These are phyloP conservation scores for Penicillium sp. DNA, from an alignment of 2,329 filamentous ascomycete species.

Conservation along the genomic window DNA sequence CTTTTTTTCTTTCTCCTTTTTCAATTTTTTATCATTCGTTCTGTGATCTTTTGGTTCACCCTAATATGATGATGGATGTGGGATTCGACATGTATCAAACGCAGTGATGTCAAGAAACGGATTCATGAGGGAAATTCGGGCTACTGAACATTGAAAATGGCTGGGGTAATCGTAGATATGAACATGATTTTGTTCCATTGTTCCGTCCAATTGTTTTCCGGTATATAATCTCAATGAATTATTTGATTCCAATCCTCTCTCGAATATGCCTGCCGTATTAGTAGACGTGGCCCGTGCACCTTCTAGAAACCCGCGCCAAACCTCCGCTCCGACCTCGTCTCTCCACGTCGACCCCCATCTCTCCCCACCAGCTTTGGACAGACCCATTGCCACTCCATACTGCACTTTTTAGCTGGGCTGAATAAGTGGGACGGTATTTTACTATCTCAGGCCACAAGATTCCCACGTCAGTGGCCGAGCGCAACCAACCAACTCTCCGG, in stretches of 20 bases:
- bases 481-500: neutral
- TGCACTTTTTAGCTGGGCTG: neutral
- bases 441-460: neutral
- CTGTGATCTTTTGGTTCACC: constrained; percentile 24
- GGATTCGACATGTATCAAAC: constrained; percentile 28
- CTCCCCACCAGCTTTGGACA: neutral
- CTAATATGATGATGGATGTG: constrained; percentile 26
- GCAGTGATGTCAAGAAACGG: constrained; percentile 29
- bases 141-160: constrained; percentile 28
- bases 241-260: neutral
- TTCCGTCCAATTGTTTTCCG: neutral
- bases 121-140: constrained; percentile 27
- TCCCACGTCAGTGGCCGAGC: neutral
- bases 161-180: constrained; percentile 30
- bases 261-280: neutral
- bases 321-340: constrained; percentile 10
- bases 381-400: neutral
- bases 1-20: constrained; percentile 13
- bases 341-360: neutral
- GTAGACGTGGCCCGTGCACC: constrained; percentile 18
- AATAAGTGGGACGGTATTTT: neutral
- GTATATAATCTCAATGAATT: neutral
- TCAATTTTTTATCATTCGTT: constrained; percentile 27
- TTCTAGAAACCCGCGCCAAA: constrained; percentile 17
- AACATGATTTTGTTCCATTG: constrained; percentile 20